Conservation (phyloP, 2,329 filamentous ascomycete genomes). For the Lachnellula cervina region DNA sequence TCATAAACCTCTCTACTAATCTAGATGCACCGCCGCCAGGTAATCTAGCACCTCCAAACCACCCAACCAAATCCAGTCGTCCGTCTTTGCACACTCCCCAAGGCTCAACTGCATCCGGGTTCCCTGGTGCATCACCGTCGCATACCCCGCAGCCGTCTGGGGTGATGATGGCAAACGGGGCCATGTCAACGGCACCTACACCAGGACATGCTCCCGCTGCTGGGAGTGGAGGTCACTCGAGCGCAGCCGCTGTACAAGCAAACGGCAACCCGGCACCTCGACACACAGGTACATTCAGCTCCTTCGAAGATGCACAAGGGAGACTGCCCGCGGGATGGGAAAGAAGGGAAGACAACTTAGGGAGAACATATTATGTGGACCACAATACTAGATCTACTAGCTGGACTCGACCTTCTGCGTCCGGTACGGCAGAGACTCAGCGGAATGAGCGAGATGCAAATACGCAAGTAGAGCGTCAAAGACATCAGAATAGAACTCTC, state of each 20-base stretch:
- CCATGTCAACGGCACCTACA: constrained; percentile 26
- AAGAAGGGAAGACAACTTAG: constrained; percentile 87
- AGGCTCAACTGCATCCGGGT: constrained; percentile 25
- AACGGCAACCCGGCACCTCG: constrained; percentile 22
- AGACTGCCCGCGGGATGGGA: constrained; percentile 93
- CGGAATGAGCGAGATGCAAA: constrained; percentile 80
- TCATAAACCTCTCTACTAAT: constrained; percentile 93
- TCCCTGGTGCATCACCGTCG: constrained; percentile 33
- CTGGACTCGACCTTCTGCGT: constrained; percentile 84
- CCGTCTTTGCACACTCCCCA: constrained; percentile 30
- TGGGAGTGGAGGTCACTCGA: constrained; percentile 26
- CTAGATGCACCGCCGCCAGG: constrained; percentile 63
- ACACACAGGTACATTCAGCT: constrained; percentile 61
- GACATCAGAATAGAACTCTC: constrained; percentile 92
- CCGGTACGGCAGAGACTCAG: constrained; percentile 70
- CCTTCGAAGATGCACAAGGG: constrained; percentile 95
- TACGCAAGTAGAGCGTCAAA: constrained; percentile 85
- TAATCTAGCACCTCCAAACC: constrained; percentile 27
- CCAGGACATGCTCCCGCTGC: constrained; percentile 32
- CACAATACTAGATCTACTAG: constrained; percentile 96
- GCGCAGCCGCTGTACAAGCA: constrained; percentile 15
- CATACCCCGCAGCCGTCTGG: constrained; percentile 26
- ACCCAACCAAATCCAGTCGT: constrained; percentile 25
- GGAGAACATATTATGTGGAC: constrained; percentile 96
- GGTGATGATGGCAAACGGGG: constrained; percentile 29